Percentiles rank a stretch among this genome's conserved stretches.
phyloP scores from a whole-genome alignment of 108 stramenopile species.

The Conticribra weissflogii region DNA sequence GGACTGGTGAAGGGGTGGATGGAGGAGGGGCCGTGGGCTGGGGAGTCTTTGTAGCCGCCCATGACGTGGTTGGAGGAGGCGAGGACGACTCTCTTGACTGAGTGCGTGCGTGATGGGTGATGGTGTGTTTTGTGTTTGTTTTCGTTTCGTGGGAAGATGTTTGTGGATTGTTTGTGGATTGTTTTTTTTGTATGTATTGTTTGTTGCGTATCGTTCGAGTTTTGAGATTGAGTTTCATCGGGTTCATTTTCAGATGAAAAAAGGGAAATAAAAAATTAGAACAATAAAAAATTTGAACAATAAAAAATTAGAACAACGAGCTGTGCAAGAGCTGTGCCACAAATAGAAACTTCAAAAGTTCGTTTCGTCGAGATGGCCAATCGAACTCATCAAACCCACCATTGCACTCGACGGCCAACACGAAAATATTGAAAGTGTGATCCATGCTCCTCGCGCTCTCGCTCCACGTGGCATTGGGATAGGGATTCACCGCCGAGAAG shows the following conservation, averaged over 20 bases:
- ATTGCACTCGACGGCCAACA: conserved; percentile 19
- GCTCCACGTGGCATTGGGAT: conserved; percentile 50
- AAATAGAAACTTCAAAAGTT: no score
- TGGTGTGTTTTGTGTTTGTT: neutral
- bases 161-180: neutral
- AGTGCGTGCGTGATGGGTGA: neutral
- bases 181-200: neutral
- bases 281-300: neutral
- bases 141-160: no score
- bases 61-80: conserved; percentile 57
- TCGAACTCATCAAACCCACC: no score
- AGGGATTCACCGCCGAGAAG: conserved; percentile 56
- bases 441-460: conserved; percentile 49
- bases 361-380: no score
- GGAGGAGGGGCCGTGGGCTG: conserved; percentile 30
- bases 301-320: neutral
- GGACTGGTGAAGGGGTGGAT: conserved; percentile 35
- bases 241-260: neutral
- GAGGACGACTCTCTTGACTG: conserved; percentile 48
- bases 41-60: conserved; percentile 57
- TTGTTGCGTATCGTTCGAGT: no score
- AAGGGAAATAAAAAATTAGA: neutral
- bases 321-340: no score
- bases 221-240: no score
- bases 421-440: conserved; percentile 47